Conservation (phyloP, 2,329 filamentous ascomycete species). For the Zymoseptoria crescenta region DNA sequence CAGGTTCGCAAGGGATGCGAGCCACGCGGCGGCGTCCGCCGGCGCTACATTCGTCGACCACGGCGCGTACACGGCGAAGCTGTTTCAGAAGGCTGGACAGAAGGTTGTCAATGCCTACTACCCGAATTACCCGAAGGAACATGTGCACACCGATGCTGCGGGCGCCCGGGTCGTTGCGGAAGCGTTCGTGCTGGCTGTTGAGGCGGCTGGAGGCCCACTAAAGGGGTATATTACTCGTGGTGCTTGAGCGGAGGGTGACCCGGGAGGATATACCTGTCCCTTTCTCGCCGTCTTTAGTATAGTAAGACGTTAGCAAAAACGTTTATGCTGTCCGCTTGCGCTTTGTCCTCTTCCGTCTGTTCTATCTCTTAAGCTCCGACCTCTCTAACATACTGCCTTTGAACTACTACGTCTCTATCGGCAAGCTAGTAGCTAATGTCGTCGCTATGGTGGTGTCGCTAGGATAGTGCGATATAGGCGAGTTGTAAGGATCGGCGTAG, state of each 20-base stretch:
- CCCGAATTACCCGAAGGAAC: conserved; percentile 52
- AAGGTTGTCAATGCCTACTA: conserved; percentile 47
- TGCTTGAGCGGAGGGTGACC: background rate
- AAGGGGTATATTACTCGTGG: conserved; percentile 8
- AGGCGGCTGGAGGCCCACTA: conserved; percentile 7
- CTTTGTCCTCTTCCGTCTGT: too few species aligned
- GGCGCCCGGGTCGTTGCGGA: conserved; percentile 51
- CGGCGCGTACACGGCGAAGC: conserved; percentile 49
- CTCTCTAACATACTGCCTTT: too few species aligned
- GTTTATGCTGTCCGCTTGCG: too few species aligned
- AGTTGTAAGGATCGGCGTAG: too few species aligned
- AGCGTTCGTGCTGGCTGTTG: conserved; percentile 41
- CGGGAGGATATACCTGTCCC: too few species aligned
- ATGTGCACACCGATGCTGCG: conserved; percentile 53
- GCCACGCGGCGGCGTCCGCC: conserved; percentile 44
- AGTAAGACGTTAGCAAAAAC: too few species aligned
- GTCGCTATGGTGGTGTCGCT: too few species aligned
- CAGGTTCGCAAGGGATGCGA: conserved; percentile 51
- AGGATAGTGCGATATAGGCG: too few species aligned
- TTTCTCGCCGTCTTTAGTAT: too few species aligned
- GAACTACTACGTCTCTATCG: too few species aligned
- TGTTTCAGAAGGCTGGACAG: conserved; percentile 45
- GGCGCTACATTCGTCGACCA: conserved; percentile 50
- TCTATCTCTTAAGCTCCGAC: too few species aligned
- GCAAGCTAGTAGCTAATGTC: too few species aligned